Percentiles rank a stretch among this genome's conserved stretches.
phyloP scores from a whole-genome alignment of 2,329 filamentous ascomycete genomes.

The Bipolaris bicolor region DNA sequence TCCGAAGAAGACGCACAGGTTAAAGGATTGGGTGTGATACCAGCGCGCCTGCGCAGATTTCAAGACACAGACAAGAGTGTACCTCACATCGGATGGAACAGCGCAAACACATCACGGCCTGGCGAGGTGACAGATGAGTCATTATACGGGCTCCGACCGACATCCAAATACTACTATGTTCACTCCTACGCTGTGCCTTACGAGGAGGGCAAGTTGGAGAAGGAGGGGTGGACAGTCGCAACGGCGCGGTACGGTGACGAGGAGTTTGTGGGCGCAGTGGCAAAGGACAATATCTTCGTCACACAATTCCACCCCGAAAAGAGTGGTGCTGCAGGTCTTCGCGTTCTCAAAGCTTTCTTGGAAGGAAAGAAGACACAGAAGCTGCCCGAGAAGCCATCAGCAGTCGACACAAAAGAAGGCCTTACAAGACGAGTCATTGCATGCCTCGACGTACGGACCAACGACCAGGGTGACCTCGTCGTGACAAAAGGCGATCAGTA shows the following conservation, averaged over 20 bases:
- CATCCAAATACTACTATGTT: slow-evolving; percentile 98
- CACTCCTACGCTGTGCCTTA: slow-evolving; percentile 92
- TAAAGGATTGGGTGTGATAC: slow-evolving; percentile 77
- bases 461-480: slow-evolving; percentile 92
- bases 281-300: slow-evolving; percentile 81
- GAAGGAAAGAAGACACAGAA: slow-evolving; percentile 68
- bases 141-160: slow-evolving; percentile 78
- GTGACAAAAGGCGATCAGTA: slow-evolving; percentile 99
- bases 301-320: slow-evolving; percentile 99
- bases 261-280: slow-evolving; percentile 89
- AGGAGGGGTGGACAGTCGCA: slow-evolving; percentile 88
- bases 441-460: slow-evolving; percentile 92
- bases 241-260: slow-evolving; percentile 86
- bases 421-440: slow-evolving; percentile 94
- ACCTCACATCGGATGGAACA: slow-evolving; percentile 99
- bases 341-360: slow-evolving; percentile 84
- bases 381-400: slow-evolving; percentile 52
- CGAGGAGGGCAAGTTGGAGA: slow-evolving; percentile 72
- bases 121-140: slow-evolving; percentile 54
- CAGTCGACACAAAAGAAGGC: slow-evolving; percentile 61
- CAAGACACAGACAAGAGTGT: slow-evolving; percentile 80
- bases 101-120: slow-evolving; percentile 67
- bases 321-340: slow-evolving; percentile 85
- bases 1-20: slow-evolving; percentile 79
- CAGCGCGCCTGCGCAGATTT: slow-evolving; percentile 75